Conservation (phyloP, 768 basidiomycete species). For the Leccinum pellstonianum region DNA sequence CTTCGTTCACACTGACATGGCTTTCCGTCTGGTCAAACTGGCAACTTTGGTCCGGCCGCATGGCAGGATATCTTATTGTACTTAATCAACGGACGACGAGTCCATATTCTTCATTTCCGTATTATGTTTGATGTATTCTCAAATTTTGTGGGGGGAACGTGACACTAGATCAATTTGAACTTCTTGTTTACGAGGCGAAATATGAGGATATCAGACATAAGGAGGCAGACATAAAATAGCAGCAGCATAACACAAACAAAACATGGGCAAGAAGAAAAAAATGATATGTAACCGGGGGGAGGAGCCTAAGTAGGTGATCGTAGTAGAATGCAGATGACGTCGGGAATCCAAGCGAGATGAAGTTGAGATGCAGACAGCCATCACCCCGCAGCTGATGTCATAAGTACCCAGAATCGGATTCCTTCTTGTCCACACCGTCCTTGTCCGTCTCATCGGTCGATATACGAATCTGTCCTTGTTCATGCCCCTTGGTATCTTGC, state of each 20-base stretch:
- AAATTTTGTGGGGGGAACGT: not conserved
- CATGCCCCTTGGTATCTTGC: no score
- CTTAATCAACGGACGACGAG: no score
- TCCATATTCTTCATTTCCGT: no score
- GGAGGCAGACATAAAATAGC: not conserved
- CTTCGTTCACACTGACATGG: no score
- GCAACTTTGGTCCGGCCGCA: no score
- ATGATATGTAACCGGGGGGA: no score
- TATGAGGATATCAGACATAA: not conserved
- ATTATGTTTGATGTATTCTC: no score
- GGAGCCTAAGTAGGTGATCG: no score
- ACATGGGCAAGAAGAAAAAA: no score
- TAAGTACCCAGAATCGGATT: constrained; percentile 28
- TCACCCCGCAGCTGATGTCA: constrained; percentile 11
- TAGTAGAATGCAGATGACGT: not conserved
- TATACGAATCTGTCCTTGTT: constrained; percentile 30
- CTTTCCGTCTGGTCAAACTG: no score
- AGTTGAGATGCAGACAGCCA: no score
- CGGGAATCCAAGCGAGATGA: not conserved
- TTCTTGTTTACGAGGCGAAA: not conserved
- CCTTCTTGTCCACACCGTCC: constrained; percentile 36
- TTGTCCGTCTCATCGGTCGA: constrained; percentile 34
- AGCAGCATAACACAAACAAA: not conserved
- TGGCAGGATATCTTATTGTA: no score
- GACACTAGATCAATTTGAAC: not conserved